phyloP scores from a whole-genome alignment of 345 rosid species.

The Lumnitzera littorea region DNA sequence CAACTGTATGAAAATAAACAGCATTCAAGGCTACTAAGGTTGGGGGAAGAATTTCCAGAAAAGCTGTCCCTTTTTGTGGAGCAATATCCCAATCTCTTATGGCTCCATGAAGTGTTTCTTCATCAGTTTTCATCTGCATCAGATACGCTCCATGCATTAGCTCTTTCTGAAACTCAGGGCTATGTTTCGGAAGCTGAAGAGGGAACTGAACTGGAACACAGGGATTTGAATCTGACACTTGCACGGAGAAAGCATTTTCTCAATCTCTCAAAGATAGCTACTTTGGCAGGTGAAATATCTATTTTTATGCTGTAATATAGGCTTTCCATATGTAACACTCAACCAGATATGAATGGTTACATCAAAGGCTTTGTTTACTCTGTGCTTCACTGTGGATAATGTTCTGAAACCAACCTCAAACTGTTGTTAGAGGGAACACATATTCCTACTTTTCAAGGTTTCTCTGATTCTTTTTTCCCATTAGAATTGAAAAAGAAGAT shows the following conservation, averaged over 20 bases:
- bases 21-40: conserved; percentile 74
- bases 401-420: too few relatives aligned
- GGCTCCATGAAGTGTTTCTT: conserved; percentile 90
- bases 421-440: too few relatives aligned
- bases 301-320: background rate
- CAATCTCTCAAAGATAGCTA: conserved; percentile 82
- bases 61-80: conserved; percentile 64
- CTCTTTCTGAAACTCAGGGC: conserved; percentile 59
- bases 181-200: conserved; percentile 34
- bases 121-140: conserved; percentile 83
- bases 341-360: too few relatives aligned
- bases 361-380: background rate
- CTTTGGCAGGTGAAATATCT: conserved; percentile 54
- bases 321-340: too few relatives aligned
- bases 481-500: too few relatives aligned
- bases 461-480: too few relatives aligned
- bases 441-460: too few relatives aligned
- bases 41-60: conserved; percentile 92
- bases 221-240: conserved; percentile 30
- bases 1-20: conserved; percentile 59
- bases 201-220: conserved; percentile 20
- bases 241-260: conserved; percentile 71
- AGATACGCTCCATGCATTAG: conserved; percentile 72
- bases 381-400: background rate
- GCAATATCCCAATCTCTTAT: conserved; percentile 51